Evolutionary conservation across 768 basidiomycete genomes (phyloP).

Genomic region (Tricholoma sp.): DNA sequence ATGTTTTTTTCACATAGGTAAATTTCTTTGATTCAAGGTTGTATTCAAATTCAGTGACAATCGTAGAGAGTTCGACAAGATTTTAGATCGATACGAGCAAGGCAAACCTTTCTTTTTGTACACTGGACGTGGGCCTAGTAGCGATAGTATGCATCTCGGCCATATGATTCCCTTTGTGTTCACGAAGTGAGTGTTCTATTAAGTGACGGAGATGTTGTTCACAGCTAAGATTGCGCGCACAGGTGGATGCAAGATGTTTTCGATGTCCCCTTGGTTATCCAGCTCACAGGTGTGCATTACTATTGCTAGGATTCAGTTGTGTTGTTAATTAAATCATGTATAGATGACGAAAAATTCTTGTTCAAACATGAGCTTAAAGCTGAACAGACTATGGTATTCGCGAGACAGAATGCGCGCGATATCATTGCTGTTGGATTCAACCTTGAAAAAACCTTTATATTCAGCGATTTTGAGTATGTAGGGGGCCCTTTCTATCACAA

Average conservation of each 20-base stretch:
- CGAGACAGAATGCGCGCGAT: conserved; percentile 84
- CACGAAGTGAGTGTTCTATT: conserved; percentile 65
- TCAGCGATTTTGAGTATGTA: conserved; percentile 86
- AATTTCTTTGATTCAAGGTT: conserved; percentile 12
- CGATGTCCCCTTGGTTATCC: conserved; percentile 89
- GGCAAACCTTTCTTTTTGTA: conserved; percentile 98
- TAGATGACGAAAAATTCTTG: conserved; percentile 98
- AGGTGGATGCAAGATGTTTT: conserved; percentile 98
- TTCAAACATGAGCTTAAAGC: conserved; percentile 94
- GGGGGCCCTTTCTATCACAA: conserved; percentile 94
- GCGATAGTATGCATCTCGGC: conserved; percentile 95
- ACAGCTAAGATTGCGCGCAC: neutral
- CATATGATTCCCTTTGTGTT: conserved; percentile 98
- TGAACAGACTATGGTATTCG: conserved; percentile 80
- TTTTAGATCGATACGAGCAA: conserved; percentile 93
- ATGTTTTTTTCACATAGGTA: conserved; percentile 99
- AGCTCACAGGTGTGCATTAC: conserved; percentile 74
- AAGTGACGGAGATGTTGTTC: neutral
- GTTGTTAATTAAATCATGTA: neutral
- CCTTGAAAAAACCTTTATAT: conserved; percentile 91
- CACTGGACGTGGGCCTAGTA: conserved; percentile 94
- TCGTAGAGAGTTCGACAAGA: conserved; percentile 85
- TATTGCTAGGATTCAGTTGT: neutral
- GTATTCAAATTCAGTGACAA: neutral
- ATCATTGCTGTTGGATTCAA: conserved; percentile 97